Evolutionary conservation across 2,329 filamentous ascomycete species (phyloP), one percentile per base, ranked within the genome.

Genomic region (Pseudogymnoascus sp.): DNA sequence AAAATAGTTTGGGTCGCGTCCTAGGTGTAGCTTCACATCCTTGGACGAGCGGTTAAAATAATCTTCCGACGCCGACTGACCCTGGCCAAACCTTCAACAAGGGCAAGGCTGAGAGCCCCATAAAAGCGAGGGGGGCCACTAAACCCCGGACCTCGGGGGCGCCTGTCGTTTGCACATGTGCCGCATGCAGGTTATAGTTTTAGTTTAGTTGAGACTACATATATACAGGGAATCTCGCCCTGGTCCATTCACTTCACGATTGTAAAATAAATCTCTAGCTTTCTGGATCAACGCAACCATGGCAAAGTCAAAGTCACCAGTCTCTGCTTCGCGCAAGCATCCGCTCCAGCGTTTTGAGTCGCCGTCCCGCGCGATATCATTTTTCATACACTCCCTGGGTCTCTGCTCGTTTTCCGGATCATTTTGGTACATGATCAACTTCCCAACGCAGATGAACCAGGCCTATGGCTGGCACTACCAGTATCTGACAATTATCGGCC

Each of bases 401-500:
- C 76, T 82, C 57, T 69, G 76, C 38, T 84, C 81, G 6, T 86
- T 86, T 69, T 68, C 74, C 19, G 78, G 79, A 59, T 83, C 78
- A 61, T 86, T 84, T 71, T 73, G 77, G 64, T 84, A 82, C 68
- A 75, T 86, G 2, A 69, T 73, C 15, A 67, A 69, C 11, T 83
- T 79, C 74, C 80, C 83, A 1, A 81, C 78, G 10, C 74, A 78
- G 61, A 80, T 86, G 50, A 81, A 82, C 61, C 76, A 79, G 0
- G 80, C 84, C 1, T 89, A 87, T 69, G 88, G 88, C 64, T 81
- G 87, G 76, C 82, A 89, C 71, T 83, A 86, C 66, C 86, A 90
- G 73, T 90, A 88, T 70, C 80, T 92, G 33, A 92, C 88, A 67
- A 91, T 91, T 71, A 82, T 91, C 64, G 88, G 87, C 26, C 81